phyloP scores from a whole-genome alignment of 495 filamentous ascomycete genomes.

The Astrothelium macrocarpum region DNA sequence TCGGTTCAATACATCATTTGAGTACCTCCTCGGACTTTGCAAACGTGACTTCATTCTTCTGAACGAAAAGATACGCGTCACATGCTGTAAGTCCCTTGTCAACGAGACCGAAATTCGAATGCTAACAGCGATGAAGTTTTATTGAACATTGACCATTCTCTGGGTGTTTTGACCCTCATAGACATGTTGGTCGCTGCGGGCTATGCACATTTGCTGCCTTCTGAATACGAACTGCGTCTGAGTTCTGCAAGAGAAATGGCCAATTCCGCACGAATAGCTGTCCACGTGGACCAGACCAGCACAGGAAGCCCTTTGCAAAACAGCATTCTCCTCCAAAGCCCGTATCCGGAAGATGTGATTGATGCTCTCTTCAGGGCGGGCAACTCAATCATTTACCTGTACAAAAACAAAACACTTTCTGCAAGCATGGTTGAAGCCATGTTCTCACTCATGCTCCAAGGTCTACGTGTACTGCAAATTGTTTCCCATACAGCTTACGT shows the following conservation, averaged over 20 bases:
- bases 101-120: background rate
- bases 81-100: background rate
- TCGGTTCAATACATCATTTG: background rate
- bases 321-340: constrained; percentile 1
- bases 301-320: background rate
- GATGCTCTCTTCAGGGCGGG: background rate
- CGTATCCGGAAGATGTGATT: background rate
- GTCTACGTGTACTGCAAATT: background rate
- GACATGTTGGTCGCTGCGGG: background rate
- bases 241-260: background rate
- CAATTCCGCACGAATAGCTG: constrained; percentile 3
- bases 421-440: constrained; percentile 1
- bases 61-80: constrained; percentile 2
- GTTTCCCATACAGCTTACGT: background rate
- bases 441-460: constrained; percentile 2
- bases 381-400: constrained; percentile 3
- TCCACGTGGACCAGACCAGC: background rate
- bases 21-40: constrained; percentile 2
- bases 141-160: background rate
- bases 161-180: background rate
- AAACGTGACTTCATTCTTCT: background rate
- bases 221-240: background rate
- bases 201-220: background rate
- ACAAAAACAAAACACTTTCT: background rate
- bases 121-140: background rate